Evolutionary conservation across 2,329 filamentous ascomycete species (phyloP).

Genomic region (Colletotrichum musicola): DNA sequence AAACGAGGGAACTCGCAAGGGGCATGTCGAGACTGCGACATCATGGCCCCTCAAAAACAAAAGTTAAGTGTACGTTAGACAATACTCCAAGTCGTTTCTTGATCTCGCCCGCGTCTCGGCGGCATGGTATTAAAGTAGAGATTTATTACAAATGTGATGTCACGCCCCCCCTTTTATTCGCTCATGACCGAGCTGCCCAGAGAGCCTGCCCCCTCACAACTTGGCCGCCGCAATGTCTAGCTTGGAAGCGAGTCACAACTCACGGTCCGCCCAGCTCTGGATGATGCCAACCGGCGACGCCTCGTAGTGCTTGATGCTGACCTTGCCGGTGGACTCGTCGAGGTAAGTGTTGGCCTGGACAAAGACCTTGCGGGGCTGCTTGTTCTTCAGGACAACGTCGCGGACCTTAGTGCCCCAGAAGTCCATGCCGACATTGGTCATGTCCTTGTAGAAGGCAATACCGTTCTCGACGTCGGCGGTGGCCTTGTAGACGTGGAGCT

Average conservation of each 20-base stretch:
- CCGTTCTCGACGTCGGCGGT: slow-evolving; percentile 86
- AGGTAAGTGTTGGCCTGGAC: slow-evolving; percentile 92
- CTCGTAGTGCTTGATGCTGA: slow-evolving; percentile 88
- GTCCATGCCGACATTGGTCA: slow-evolving; percentile 83
- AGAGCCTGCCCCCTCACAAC: slow-evolving; percentile 1
- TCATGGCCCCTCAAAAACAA: neutral
- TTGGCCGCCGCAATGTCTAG: neutral
- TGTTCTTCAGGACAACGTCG: slow-evolving; percentile 79
- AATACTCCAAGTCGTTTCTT: neutral
- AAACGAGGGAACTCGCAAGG: neutral
- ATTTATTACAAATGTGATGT: slow-evolving; percentile 24
- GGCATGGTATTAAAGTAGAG: slow-evolving; percentile 25
- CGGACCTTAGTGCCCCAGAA: slow-evolving; percentile 88
- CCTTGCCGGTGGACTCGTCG: slow-evolving; percentile 75
- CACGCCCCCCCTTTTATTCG: neutral
- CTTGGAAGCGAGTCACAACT: slow-evolving; percentile 42
- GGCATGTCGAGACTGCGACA: neutral
- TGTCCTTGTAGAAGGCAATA: slow-evolving; percentile 83
- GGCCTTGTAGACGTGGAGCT: slow-evolving; percentile 91
- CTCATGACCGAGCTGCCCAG: neutral
- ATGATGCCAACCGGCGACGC: slow-evolving; percentile 84
- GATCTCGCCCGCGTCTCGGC: neutral
- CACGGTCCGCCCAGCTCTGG: slow-evolving; percentile 80
- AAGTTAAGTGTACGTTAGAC: neutral
- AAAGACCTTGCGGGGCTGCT: slow-evolving; percentile 90